Conservation (phyloP, 179 eudicot genomes). For the Pouteria campechiana region DNA sequence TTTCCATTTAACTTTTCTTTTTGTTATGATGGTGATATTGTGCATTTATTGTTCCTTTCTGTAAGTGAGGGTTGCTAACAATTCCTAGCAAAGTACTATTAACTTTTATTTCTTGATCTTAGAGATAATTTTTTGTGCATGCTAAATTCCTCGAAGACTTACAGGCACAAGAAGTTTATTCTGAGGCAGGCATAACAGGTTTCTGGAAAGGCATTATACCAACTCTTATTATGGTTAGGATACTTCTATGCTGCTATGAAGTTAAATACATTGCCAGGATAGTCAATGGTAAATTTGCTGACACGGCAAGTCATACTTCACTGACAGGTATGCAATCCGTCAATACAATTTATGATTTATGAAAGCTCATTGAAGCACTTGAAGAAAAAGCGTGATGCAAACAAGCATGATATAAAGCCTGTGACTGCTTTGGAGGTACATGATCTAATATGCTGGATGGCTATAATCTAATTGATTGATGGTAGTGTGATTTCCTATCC, state of each 20-base stretch:
- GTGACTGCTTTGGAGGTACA: slow-evolving; percentile 75
- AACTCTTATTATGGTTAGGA: slow-evolving; percentile 74
- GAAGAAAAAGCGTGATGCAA: slow-evolving; percentile 45
- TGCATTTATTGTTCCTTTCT: too few species aligned
- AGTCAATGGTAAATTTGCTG: not conserved
- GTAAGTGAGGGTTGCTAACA: too few species aligned
- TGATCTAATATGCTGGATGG: too few species aligned
- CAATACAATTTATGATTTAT: slow-evolving; percentile 93
- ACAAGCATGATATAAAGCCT: slow-evolving; percentile 28
- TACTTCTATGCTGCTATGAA: not conserved
- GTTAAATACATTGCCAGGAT: not conserved
- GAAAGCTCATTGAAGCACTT: slow-evolving; percentile 61
- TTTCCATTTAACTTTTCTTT: too few species aligned
- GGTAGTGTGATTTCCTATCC: too few species aligned
- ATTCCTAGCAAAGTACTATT: too few species aligned
- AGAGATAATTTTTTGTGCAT: too few species aligned
- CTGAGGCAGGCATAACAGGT: slow-evolving; percentile 81
- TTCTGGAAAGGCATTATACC: slow-evolving; percentile 96
- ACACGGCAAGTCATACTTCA: not conserved
- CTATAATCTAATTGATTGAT: too few species aligned
- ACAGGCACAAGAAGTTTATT: slow-evolving; percentile 84
- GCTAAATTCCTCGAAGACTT: too few species aligned
- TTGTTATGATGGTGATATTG: too few species aligned
- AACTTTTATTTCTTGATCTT: too few species aligned
- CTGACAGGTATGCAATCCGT: slow-evolving; percentile 86